A percentile compares a stretch with the other conserved stretches of the same genome.
These are phyloP conservation scores for Anthoceros angustus DNA, from an alignment of 225 moss, liverwort and hornwort species.

Conservation along the genomic window DNA sequence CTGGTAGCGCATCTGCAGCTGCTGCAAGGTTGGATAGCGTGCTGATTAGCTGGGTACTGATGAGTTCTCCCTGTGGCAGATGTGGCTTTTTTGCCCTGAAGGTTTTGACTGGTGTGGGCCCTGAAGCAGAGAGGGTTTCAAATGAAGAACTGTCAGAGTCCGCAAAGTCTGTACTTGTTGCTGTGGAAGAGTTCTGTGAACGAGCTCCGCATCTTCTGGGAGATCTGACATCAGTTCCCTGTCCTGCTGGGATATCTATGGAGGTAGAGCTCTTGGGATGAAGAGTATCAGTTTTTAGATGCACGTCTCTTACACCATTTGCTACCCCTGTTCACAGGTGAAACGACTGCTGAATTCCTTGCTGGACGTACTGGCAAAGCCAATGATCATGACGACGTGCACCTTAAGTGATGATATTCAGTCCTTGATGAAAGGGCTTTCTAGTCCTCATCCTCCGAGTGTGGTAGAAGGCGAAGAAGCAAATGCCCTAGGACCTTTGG, in stretches of 20 bases:
- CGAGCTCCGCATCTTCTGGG: no score
- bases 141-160: not conserved
- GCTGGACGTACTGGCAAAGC: slow-evolving; percentile 9
- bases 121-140: not conserved
- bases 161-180: no score
- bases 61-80: not conserved
- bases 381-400: not conserved
- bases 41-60: no score
- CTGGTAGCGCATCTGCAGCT: no score
- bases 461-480: not conserved
- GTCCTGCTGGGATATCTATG: no score
- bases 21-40: no score
- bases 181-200: no score
- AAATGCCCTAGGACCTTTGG: slow-evolving; percentile 20
- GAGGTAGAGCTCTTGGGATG: no score
- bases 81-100: not conserved
- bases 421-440: slow-evolving; percentile 3
- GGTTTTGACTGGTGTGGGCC: not conserved
- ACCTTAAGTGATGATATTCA: slow-evolving; percentile 1
- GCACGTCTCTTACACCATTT: no score
- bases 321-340: not conserved
- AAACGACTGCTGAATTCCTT: slow-evolving; percentile 7
- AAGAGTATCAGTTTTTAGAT: no score
- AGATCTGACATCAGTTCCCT: no score
- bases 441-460: slow-evolving; percentile 3